phyloP scores from a whole-genome alignment of 495 filamentous ascomycete genomes.

The Extremus antarcticus region DNA sequence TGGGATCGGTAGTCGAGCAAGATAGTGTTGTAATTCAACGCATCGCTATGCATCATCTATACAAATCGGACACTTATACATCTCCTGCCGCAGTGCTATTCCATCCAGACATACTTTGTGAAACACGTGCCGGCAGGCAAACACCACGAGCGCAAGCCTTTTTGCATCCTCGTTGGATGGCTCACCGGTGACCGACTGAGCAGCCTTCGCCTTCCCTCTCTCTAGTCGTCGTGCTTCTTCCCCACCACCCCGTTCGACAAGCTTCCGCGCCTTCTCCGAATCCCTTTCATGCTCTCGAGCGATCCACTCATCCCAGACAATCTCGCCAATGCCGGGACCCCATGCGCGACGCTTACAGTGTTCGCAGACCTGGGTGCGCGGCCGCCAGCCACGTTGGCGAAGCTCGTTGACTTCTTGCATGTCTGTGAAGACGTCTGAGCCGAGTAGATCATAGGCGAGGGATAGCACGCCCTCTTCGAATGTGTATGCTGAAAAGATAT shows the following conservation, averaged over 20 bases:
- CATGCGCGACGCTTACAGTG: constrained; percentile 72
- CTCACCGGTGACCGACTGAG: constrained; percentile 1
- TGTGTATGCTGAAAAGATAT: constrained; percentile 88
- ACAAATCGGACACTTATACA: constrained; percentile 19
- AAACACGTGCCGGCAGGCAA: constrained; percentile 32
- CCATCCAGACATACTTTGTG: constrained; percentile 29
- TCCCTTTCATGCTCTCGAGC: constrained; percentile 42
- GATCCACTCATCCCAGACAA: constrained; percentile 75
- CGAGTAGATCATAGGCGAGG: constrained; percentile 75
- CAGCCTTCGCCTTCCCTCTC: constrained; percentile 22
- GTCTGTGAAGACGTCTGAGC: constrained; percentile 79
- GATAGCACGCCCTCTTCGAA: constrained; percentile 82
- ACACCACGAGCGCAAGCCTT: constrained; percentile 28
- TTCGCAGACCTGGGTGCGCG: constrained; percentile 75
- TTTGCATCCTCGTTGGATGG: constrained; percentile 9
- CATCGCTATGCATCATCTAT: constrained; percentile 2
- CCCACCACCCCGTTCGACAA: constrained; percentile 14
- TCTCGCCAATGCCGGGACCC: constrained; percentile 74
- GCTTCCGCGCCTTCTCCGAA: constrained; percentile 17
- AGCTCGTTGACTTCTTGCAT: constrained; percentile 64
- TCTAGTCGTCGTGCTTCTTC: constrained; percentile 14
- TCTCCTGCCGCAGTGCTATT: neutral
- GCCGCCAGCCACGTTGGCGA: constrained; percentile 82
- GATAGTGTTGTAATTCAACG: neutral
- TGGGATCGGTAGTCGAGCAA: too few species aligned